Conservation (phyloP, 768 basidiomycete species). For the Termitomyces sp. region DNA sequence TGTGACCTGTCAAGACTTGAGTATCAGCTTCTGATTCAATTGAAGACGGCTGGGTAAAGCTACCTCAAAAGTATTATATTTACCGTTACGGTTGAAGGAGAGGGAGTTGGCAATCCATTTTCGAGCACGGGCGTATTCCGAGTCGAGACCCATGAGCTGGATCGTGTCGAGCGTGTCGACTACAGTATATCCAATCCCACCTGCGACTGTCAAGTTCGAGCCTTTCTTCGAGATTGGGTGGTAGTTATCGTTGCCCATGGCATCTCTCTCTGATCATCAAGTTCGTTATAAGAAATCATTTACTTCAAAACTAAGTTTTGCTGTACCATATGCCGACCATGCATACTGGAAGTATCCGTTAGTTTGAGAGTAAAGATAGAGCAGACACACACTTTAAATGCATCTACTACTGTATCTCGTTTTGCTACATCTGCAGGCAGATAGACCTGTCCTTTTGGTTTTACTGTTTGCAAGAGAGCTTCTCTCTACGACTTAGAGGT, state of each 20-base stretch:
- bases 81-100: slow-evolving; percentile 73
- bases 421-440: slow-evolving; percentile 50
- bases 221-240: slow-evolving; percentile 76
- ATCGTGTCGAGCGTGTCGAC: slow-evolving; percentile 87
- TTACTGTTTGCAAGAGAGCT: background rate
- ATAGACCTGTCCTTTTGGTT: background rate
- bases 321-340: slow-evolving; percentile 73
- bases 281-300: background rate
- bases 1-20: slow-evolving; percentile 56
- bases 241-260: slow-evolving; percentile 91
- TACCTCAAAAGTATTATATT: slow-evolving; percentile 89
- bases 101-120: slow-evolving; percentile 70
- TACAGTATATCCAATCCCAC: slow-evolving; percentile 88
- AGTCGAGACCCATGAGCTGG: slow-evolving; percentile 76
- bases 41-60: slow-evolving; percentile 13
- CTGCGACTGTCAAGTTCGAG: slow-evolving; percentile 68
- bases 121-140: slow-evolving; percentile 76
- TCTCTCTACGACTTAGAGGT: background rate
- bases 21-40: background rate
- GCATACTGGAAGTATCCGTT: slow-evolving; percentile 53
- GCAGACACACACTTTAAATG: slow-evolving; percentile 61
- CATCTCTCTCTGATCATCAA: slow-evolving; percentile 63
- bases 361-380: background rate
- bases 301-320: background rate
- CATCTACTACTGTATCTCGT: slow-evolving; percentile 64